phyloP scores from a whole-genome alignment of 75 land plant species.

The Pinus taeda region DNA sequence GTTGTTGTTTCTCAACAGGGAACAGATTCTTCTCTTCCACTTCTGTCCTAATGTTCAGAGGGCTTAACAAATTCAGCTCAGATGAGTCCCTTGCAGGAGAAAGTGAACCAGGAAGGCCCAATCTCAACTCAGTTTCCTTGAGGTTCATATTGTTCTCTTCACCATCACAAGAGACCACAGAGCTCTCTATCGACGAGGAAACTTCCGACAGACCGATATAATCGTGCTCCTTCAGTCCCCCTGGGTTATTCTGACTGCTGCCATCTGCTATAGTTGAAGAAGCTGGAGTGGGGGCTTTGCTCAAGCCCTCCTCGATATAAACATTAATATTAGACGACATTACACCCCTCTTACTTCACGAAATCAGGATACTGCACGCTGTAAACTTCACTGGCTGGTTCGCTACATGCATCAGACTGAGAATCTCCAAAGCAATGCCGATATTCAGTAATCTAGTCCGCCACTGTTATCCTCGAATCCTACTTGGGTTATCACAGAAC shows the following conservation, averaged over 20 bases:
- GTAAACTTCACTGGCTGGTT: background rate
- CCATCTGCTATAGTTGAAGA: constrained; percentile 4
- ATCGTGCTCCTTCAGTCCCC: constrained; percentile 38
- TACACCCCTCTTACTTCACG: background rate
- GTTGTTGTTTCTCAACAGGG: constrained; percentile 19
- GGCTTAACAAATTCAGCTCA: constrained; percentile 9
- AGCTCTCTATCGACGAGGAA: constrained; percentile 19
- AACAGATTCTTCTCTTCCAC: constrained; percentile 16
- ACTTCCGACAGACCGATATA: constrained; percentile 50
- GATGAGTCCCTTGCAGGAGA: constrained; percentile 43
- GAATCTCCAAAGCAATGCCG: constrained; percentile 1
- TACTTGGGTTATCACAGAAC: background rate
- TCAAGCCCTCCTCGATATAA: constrained; percentile 11
- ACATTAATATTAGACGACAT: background rate
- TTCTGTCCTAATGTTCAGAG: background rate
- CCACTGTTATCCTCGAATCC: background rate
- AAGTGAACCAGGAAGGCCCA: constrained; percentile 60
- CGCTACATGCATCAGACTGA: background rate
- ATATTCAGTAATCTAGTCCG: background rate
- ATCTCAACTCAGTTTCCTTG: constrained; percentile 69
- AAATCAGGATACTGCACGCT: background rate
- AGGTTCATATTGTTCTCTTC: constrained; percentile 24
- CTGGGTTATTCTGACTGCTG: background rate
- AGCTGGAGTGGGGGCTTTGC: constrained; percentile 17
- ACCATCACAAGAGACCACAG: background rate